Conservation (phyloP, 179 eudicot genomes). For the Heliamphora pulchella region DNA sequence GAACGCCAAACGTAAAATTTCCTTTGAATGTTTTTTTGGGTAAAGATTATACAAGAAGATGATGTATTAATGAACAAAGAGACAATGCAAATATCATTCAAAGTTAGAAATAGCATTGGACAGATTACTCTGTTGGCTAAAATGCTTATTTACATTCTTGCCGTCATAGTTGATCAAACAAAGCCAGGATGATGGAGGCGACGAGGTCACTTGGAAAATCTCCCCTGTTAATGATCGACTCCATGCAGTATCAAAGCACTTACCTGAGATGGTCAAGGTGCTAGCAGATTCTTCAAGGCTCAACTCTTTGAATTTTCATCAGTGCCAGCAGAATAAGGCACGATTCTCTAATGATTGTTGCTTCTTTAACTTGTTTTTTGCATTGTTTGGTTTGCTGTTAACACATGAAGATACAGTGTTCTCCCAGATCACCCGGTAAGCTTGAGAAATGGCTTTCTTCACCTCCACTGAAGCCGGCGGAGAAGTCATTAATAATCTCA, state of each 20-base stretch:
- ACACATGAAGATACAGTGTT: constrained; percentile 31
- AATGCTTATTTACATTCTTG: constrained; percentile 2
- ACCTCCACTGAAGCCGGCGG: constrained; percentile 32
- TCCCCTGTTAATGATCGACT: constrained; percentile 87
- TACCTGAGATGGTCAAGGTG: constrained; percentile 57
- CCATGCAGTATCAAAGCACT: constrained; percentile 56
- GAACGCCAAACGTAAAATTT: too few relatives aligned
- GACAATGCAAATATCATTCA: not conserved
- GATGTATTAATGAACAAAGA: not conserved
- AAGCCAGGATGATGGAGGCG: constrained; percentile 94
- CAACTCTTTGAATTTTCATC: constrained; percentile 46
- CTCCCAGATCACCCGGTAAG: constrained; percentile 33
- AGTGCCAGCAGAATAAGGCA: constrained; percentile 41
- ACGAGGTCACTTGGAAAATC: constrained; percentile 88
- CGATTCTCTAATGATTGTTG: constrained; percentile 13
- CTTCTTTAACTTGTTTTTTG: constrained; percentile 13
- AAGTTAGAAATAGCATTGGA: not conserved
- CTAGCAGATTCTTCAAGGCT: constrained; percentile 75
- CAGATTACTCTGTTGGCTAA: not conserved
- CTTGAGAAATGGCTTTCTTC: constrained; percentile 44
- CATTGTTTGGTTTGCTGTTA: constrained; percentile 14
- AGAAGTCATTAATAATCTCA: constrained; percentile 27
- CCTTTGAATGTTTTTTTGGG: not conserved
- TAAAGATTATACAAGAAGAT: not conserved
- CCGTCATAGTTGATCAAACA: constrained; percentile 65